These are phyloP conservation scores for Aspergillus neotritici DNA, from an alignment of 2,329 filamentous ascomycete genomes.

Conservation along the genomic window DNA sequence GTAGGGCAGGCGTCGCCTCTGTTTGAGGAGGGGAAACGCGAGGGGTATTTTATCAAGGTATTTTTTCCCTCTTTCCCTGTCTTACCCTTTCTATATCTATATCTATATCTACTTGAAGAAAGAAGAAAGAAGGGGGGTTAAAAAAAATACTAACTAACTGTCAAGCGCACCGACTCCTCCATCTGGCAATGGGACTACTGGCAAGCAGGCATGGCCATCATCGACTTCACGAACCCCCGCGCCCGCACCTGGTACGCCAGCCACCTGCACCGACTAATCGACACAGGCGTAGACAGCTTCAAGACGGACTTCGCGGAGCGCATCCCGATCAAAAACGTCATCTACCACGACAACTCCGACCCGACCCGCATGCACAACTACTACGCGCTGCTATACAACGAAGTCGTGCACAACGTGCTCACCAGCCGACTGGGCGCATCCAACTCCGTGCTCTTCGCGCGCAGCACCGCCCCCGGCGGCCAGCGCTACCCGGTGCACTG, in stretches of 20 bases:
- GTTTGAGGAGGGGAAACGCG: slow-evolving; percentile 57
- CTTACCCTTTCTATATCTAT: neutral
- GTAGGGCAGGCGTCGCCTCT: slow-evolving; percentile 63
- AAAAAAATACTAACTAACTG: neutral
- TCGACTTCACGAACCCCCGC: slow-evolving; percentile 68
- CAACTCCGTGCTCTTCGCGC: slow-evolving; percentile 61
- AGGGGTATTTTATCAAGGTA: slow-evolving; percentile 61
- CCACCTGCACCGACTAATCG: slow-evolving; percentile 60
- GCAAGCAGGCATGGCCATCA: slow-evolving; percentile 70
- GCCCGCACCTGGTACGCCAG: slow-evolving; percentile 60
- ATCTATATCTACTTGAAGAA: neutral
- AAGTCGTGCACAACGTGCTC: slow-evolving; percentile 61
- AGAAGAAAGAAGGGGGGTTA: too few relatives aligned
- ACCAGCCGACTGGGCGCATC: slow-evolving; percentile 47
- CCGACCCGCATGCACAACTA: slow-evolving; percentile 69
- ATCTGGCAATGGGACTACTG: slow-evolving; percentile 73
- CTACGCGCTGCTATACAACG: slow-evolving; percentile 70
- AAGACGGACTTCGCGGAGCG: slow-evolving; percentile 74
- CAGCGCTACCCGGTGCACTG: slow-evolving; percentile 66
- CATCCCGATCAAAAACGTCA: slow-evolving; percentile 60
- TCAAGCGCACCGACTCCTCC: slow-evolving; percentile 57
- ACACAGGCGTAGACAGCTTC: slow-evolving; percentile 64
- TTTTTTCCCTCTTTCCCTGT: neutral
- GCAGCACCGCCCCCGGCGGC: slow-evolving; percentile 61
- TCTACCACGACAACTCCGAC: slow-evolving; percentile 59